Conservation (phyloP, 257 asterid species). For the Nicotiana paniculata region DNA sequence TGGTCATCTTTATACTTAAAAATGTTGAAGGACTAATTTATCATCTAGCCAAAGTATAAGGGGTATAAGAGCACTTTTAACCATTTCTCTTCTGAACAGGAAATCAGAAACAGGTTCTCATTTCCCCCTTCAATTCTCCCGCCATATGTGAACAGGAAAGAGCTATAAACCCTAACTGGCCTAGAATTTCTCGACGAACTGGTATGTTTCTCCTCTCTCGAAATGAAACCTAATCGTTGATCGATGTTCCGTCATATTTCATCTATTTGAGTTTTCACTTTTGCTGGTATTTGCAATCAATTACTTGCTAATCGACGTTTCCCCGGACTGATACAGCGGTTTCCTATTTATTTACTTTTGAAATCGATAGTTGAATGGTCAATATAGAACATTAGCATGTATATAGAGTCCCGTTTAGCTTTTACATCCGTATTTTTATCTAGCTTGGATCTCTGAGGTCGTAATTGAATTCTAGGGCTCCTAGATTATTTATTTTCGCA, state of each 20-base stretch:
- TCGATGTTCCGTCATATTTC: background rate
- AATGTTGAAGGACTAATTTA: background rate
- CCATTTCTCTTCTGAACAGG: background rate
- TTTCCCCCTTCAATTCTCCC: constrained; percentile 5
- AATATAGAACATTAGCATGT: no score
- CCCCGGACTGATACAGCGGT: no score
- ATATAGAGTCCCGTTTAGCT: no score
- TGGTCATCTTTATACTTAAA: background rate
- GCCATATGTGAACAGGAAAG: constrained; percentile 13
- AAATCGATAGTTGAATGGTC: no score
- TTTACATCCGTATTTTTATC: no score
- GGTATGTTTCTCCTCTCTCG: background rate
- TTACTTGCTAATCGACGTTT: background rate
- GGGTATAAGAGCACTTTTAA: background rate
- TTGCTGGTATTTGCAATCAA: background rate
- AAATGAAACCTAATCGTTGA: background rate
- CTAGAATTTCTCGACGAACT: background rate
- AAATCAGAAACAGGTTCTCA: background rate
- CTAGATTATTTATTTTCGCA: background rate
- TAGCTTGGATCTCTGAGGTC: background rate
- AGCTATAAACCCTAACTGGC: constrained; percentile 3
- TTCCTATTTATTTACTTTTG: no score
- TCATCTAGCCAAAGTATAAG: background rate
- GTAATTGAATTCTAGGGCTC: background rate
- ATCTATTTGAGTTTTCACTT: background rate